These are phyloP conservation scores for Malassezia globosa DNA, from an alignment of 1,284 basidiomycete genomes.

Conservation along the genomic window DNA sequence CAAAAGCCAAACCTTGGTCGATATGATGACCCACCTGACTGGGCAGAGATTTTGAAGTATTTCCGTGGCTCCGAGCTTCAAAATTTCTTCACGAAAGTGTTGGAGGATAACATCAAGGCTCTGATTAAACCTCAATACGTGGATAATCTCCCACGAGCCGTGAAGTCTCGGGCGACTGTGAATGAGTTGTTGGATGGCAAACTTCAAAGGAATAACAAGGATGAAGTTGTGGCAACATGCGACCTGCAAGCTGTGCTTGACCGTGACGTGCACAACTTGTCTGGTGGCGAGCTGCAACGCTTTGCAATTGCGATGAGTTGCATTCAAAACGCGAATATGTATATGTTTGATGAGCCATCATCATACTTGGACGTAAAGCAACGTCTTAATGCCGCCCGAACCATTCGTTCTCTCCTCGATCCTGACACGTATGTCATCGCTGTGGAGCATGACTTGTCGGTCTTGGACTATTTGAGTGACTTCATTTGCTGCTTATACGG, in stretches of 20 bases:
- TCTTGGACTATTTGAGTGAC: slow-evolving; percentile 46
- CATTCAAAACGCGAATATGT: slow-evolving; percentile 46
- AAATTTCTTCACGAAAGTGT: slow-evolving; percentile 47
- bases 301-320: slow-evolving; percentile 47
- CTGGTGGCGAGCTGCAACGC: slow-evolving; percentile 46
- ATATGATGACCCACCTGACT: slow-evolving; percentile 47
- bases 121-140: slow-evolving; percentile 48
- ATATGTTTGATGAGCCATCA: slow-evolving; percentile 48
- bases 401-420: slow-evolving; percentile 43
- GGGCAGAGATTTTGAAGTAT: slow-evolving; percentile 46
- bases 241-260: slow-evolving; percentile 42
- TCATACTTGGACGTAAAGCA: slow-evolving; percentile 47
- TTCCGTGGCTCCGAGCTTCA: slow-evolving; percentile 47
- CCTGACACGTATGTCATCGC: slow-evolving; percentile 46
- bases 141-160: slow-evolving; percentile 45
- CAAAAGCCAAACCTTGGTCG: slow-evolving; percentile 46
- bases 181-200: slow-evolving; percentile 42
- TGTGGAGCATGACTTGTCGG: slow-evolving; percentile 46
- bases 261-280: slow-evolving; percentile 41
- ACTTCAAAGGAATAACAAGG: slow-evolving; percentile 42
- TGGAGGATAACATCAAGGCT: slow-evolving; percentile 47
- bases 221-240: slow-evolving; percentile 33
- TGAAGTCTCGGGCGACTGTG: slow-evolving; percentile 40
- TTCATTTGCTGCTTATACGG: slow-evolving; percentile 47
- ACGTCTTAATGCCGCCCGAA: slow-evolving; percentile 44